Conservation (phyloP, 345 rosid genomes). For the Leavenworthia alabamica region DNA sequence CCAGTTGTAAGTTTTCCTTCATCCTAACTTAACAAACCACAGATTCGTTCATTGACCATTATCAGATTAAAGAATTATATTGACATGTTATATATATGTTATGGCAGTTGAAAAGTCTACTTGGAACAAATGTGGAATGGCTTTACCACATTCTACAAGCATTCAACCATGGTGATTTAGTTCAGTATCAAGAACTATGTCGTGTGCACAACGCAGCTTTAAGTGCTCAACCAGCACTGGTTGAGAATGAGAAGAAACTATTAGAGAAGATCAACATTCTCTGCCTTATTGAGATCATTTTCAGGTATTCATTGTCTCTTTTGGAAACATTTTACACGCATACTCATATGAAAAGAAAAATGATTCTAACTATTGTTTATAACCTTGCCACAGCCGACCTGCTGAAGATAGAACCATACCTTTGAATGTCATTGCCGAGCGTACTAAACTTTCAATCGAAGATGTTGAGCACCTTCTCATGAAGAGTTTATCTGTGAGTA, state of each 20-base stretch:
- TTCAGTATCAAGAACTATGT: slow-evolving; percentile 73
- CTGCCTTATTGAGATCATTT: slow-evolving; percentile 94
- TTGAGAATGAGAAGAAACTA: slow-evolving; percentile 82
- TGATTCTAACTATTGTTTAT: not conserved
- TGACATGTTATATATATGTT: slow-evolving; percentile 9
- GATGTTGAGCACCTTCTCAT: slow-evolving; percentile 95
- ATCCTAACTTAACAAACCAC: not conserved
- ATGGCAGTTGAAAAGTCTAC: slow-evolving; percentile 73
- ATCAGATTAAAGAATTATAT: not conserved
- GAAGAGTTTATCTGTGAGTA: slow-evolving; percentile 91
- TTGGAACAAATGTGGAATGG: slow-evolving; percentile 89
- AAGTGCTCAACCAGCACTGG: slow-evolving; percentile 87
- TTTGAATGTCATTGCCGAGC: slow-evolving; percentile 65
- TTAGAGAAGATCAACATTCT: slow-evolving; percentile 94
- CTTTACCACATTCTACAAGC: slow-evolving; percentile 90
- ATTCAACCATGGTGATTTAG: slow-evolving; percentile 79
- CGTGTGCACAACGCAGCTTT: slow-evolving; percentile 71
- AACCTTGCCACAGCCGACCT: slow-evolving; percentile 56
- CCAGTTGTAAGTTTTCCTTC: slow-evolving; percentile 57
- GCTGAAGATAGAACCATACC: slow-evolving; percentile 96
- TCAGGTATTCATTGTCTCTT: slow-evolving; percentile 47
- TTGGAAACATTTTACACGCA: not conserved
- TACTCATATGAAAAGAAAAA: not conserved
- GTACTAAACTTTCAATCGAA: slow-evolving; percentile 73
- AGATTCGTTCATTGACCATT: not conserved